Conservation (phyloP, 2,329 filamentous ascomycete genomes). For the Aureobasidium sp. region DNA sequence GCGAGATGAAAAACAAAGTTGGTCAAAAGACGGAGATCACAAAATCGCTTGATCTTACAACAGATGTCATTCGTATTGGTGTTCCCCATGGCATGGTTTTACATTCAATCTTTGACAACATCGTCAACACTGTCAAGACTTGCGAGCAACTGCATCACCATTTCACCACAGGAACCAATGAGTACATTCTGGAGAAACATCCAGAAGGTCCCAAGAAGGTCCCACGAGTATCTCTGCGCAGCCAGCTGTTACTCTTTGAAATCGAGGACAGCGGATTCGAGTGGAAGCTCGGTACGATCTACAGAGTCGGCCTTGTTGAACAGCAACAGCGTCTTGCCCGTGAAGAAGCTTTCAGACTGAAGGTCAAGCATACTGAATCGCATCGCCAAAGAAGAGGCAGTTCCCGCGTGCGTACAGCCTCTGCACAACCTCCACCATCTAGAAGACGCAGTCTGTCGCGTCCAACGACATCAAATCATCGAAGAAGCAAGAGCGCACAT, state of each 20-base stretch:
- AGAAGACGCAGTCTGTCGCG: conserved; percentile 29
- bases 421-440: conserved; percentile 39
- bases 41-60: conserved; percentile 72
- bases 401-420: conserved; percentile 48
- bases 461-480: conserved; percentile 22
- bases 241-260: conserved; percentile 78
- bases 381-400: conserved; percentile 42
- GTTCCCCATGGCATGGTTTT: conserved; percentile 88
- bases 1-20: conserved; percentile 63
- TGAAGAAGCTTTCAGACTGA: conserved; percentile 82
- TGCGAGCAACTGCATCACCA: conserved; percentile 87
- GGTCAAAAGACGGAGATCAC: conserved; percentile 52
- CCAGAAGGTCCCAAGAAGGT: conserved; percentile 81
- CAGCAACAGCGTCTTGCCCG: conserved; percentile 84
- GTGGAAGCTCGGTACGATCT: conserved; percentile 94
- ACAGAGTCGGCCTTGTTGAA: conserved; percentile 78
- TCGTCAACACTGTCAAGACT: conserved; percentile 80
- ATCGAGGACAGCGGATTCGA: conserved; percentile 95
- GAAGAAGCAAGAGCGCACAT: conserved; percentile 35
- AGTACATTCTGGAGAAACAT: conserved; percentile 78
- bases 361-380: conserved; percentile 77
- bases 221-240: conserved; percentile 76
- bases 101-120: conserved; percentile 87
- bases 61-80: conserved; percentile 78
- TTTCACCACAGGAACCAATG: conserved; percentile 78